Evolutionary conservation across 345 rosid genomes (phyloP).

Genomic region (Sonneratia caseolaris): DNA sequence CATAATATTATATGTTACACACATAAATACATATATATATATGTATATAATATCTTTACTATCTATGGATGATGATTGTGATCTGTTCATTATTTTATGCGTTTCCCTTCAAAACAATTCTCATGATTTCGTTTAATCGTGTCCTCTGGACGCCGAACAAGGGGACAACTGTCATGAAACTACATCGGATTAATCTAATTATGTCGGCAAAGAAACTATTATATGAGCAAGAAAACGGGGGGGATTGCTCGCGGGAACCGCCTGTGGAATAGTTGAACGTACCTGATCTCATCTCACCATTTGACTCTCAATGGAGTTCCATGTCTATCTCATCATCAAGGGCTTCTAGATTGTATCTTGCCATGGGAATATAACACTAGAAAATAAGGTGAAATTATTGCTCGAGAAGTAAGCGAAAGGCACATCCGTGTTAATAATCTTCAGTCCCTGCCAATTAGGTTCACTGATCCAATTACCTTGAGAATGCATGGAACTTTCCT

Average conservation of each 20-base stretch:
- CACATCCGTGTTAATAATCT: background rate
- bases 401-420: background rate
- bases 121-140: background rate
- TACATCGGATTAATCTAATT: background rate
- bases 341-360: background rate
- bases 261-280: background rate
- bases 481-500: background rate
- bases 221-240: background rate
- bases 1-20: background rate
- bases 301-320: background rate
- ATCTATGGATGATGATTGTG: conserved; percentile 1
- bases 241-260: background rate
- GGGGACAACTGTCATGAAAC: background rate
- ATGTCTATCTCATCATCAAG: background rate
- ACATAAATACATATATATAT: background rate
- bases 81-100: conserved; percentile 2
- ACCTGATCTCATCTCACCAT: background rate
- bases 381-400: background rate
- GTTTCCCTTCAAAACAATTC: background rate
- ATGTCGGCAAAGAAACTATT: background rate
- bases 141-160: conserved; percentile 15
- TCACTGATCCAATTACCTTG: background rate
- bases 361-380: background rate
- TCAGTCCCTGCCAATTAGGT: background rate
- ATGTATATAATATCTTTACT: no score